Conservation (phyloP, 2,329 filamentous ascomycete genomes). For the Cordyceps cicadae region DNA sequence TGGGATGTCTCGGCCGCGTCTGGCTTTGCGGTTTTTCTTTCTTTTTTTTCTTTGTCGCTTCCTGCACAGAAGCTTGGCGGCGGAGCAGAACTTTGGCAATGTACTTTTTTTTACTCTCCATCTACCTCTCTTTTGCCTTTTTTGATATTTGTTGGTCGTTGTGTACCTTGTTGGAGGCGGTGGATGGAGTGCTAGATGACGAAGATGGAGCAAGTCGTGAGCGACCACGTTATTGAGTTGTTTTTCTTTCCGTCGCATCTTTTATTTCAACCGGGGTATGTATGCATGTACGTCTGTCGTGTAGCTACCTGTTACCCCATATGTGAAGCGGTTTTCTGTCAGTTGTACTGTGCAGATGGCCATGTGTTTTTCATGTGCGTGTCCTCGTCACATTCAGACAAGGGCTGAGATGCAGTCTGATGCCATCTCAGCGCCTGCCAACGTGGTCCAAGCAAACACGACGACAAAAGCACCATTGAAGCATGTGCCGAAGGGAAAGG, state of each 20-base stretch:
- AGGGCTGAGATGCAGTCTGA: not conserved
- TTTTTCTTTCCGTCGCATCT: not conserved
- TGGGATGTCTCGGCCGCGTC: not conserved
- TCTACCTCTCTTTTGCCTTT: not conserved
- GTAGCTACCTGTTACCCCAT: no score
- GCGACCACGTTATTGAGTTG: not conserved
- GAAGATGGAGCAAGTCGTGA: not conserved
- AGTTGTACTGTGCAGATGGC: conserved; percentile 4
- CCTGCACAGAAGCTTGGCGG: conserved; percentile 1
- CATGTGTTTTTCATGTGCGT: not conserved
- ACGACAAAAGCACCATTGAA: not conserved
- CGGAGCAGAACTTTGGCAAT: not conserved
- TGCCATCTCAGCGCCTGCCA: not conserved
- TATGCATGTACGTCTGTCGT: not conserved
- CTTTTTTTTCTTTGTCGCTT: not conserved
- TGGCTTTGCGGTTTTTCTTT: not conserved
- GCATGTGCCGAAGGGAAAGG: not conserved
- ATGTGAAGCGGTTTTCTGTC: not conserved
- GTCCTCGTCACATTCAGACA: not conserved
- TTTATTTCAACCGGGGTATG: not conserved
- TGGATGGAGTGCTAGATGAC: not conserved
- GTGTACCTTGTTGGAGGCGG: not conserved
- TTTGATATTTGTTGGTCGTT: not conserved
- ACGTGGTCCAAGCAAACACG: not conserved
- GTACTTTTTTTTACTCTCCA: not conserved